Evolutionary conservation across 2,329 filamentous ascomycete species (phyloP), one percentile per base, ranked within the genome.

Genomic region (Colletotrichum sp.): DNA sequence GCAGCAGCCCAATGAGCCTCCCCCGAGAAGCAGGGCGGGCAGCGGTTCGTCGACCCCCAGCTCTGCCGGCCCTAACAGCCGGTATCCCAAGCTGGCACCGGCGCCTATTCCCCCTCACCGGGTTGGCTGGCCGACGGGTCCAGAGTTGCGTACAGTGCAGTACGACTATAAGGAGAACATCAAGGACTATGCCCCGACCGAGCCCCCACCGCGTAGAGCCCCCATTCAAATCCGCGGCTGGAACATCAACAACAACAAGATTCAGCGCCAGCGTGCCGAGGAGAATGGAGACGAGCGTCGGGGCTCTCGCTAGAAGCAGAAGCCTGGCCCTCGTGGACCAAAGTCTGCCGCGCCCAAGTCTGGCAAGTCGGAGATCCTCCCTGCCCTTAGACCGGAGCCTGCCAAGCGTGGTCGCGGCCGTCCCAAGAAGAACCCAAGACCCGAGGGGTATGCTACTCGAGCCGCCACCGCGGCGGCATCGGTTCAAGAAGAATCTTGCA

Each of bases 161-260:
- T 92, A 92, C 77, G 86, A 89, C 73, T 87, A 88, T 62, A 85
- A 85, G 32, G 87, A 88, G 76, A 88, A 89, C 24, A 91, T 91
- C 79, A 92, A 91, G 79, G 90, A 92, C 78, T 91, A 90, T 58
- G 85, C 85, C 5, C 86, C 89, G 3, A 87, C 86, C 21, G 90
- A 91, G 65, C 89, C 90, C 16, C 86, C 91, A 34, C 90, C 90
- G 10, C 87, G 86, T 63, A 89, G 87, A 18, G 90, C 89, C 0
- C 90, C 90, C 1, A 90, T 89, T 14, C 86, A 87, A 58, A 91
- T 92, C 36, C 83, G 90, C 32, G 90, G 90, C 2, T 92, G 90
- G 90, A 76, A 74, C 43, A 74, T 76, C 16, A 76, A 76, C 21
- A 76, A 76, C 24, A 76, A 74, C 56, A 76, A 73, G 21, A 74